Percentiles rank a stretch among this genome's conserved stretches.
Evolutionary conservation across 208 protist genomes (phyloP).

Genomic region (Acanthamoeba lenticulata): DNA sequence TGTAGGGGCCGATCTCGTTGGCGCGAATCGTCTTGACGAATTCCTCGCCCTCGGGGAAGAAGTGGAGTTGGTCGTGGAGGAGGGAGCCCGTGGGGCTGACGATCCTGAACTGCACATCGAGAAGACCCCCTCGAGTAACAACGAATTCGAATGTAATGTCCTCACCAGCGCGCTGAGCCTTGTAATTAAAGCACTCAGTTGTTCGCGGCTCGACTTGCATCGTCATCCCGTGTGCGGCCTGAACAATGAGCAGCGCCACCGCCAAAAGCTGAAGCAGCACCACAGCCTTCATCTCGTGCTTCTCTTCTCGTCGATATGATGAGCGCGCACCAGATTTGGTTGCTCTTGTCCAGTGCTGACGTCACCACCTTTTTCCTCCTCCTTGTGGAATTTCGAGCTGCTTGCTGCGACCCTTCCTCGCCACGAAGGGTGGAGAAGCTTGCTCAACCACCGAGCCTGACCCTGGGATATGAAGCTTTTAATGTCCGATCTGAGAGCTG

Average conservation of each 20-base stretch:
- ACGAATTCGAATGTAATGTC: constrained; percentile 3
- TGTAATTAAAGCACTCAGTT: neutral
- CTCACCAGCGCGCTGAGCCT: neutral
- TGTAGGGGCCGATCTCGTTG: neutral
- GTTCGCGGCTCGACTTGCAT: constrained; percentile 30
- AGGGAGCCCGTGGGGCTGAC: neutral
- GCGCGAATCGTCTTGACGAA: neutral
- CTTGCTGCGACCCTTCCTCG: no score
- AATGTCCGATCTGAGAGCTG: no score
- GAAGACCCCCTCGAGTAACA: neutral
- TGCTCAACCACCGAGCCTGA: no score
- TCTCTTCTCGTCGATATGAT: no score
- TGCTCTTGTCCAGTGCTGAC: no score
- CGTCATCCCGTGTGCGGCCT: neutral
- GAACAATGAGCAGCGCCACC: neutral
- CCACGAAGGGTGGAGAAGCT: no score
- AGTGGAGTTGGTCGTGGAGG: constrained; percentile 6
- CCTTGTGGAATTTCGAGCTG: no score
- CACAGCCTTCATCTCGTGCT: neutral
- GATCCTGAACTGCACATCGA: neutral
- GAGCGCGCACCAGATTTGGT: no score
- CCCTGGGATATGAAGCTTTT: no score
- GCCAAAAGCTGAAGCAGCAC: neutral
- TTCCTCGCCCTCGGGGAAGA: constrained; percentile 15
- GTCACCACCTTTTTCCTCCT: no score